Evolutionary conservation across 805 yeast genomes (phyloP), one percentile per base, ranked within the genome.

Genomic region (Yamadazyma sp.): DNA sequence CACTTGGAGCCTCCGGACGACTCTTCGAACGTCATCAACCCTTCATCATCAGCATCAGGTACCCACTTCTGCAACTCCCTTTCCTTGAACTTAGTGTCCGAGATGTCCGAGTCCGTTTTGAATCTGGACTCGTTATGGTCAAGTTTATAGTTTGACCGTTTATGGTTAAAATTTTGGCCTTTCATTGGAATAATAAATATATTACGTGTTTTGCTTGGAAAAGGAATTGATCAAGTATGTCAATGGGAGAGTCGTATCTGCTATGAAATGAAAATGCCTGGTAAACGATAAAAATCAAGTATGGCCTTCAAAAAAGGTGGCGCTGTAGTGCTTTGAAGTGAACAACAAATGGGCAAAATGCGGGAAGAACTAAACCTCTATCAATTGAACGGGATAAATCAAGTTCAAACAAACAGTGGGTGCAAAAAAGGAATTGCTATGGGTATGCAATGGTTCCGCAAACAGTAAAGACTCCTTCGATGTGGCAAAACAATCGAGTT

Each of bases 31-130:
- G 59, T 30, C 27, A 63, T 42, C 13, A 30, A 35, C 3, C 45
- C 47, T 5, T 35, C 15, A 10, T 41, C 41, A 29, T 41, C 55
- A 13, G 55, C 52, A 24, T 46, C 58, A 4, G 95, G 95, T 14
- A 77, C 77, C 99, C 99, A 91, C 51, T 70, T 74, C 61, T 84
- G 79, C 38, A 93, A 74, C 52, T 82, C 89, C 42, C 95, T 77
- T 59, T 85, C 93, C 43, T 62, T 71, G 22, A 69, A 46, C 10
- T 53, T 52, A 5, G 50, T 47, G 5, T 79, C 75, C 4, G 91
- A 78, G 37, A 93, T 91, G 55, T 86, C 98, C 2, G 80, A 64
- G 59, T 91, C 99, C 1, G 96, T 93, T 57, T 77, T 80, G 68
- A 91, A 91, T 9, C 45, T 45, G 19, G 38, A 21, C 22, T 10